Evolutionary conservation across 352 stramenopile species (phyloP), one percentile per base, ranked within the genome.

Genomic region (Thraustochytrium sp.): DNA sequence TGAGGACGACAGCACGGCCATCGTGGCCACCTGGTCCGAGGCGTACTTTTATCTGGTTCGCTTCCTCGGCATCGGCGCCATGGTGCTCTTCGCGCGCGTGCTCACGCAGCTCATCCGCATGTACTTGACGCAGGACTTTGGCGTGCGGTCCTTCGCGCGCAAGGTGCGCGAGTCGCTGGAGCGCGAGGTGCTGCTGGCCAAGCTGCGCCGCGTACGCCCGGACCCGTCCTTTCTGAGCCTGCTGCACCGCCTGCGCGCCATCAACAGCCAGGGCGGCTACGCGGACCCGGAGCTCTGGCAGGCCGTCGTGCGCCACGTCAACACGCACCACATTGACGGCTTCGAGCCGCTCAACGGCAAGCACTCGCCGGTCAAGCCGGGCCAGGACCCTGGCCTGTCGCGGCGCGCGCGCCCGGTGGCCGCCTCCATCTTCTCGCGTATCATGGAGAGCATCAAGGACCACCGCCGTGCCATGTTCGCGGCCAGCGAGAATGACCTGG

Each of bases 281-380:
- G 42, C 13, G 1, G 65, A 77, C 3, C 65, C 65, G 21, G 42
- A 62, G 8, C 42, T 62, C 65, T 77, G 65, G 65, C 65, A 77
- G 49, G 42, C 42, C 40, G 42, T 77, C 42, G 49, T 62, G 13
- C 42, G 65, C 13, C 49, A 77, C 11, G 49, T 77, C 36, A 77
- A 77, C 36, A 62, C 65, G 9, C 65, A 77, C 49, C 65, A 77
- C 37, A 36, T 77, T 21, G 65, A 77, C 31, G 65, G 65, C 18
- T 62, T 62, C 26, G 65, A 77, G 42, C 65, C 49, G 23, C 2
- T 23, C 13, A 29, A 23, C 31, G 65, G 65, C 16, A 77, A 77
- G 11, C 65, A 77, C 3, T 23, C 34, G 34, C 42, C 65, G 13
- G 49, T 62, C 40, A 77, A 77, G 49, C 65, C 65, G 16, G 65